phyloP scores from a whole-genome alignment of 306 rosid species.

The Lithocarpus polystachyus region DNA sequence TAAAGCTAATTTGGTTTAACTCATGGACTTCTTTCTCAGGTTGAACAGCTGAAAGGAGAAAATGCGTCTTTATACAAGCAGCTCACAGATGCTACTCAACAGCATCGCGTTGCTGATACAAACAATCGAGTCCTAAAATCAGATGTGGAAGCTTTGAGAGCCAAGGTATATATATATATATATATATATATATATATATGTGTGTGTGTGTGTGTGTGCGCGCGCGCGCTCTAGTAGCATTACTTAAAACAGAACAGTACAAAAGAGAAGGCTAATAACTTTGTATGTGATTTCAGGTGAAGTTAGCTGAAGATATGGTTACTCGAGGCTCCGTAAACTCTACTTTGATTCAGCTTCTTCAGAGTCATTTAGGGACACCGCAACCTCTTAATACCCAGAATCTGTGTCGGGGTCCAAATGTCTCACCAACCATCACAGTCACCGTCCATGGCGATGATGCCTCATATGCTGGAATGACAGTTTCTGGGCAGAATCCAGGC shows the following conservation, averaged over 20 bases:
- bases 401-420: slow-evolving; percentile 38
- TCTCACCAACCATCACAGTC: slow-evolving; percentile 60
- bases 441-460: slow-evolving; percentile 51
- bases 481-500: slow-evolving; percentile 46
- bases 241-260: neutral
- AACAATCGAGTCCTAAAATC: slow-evolving; percentile 79
- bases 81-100: slow-evolving; percentile 58
- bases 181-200: too few species aligned
- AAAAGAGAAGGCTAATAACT: neutral
- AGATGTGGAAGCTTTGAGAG: slow-evolving; percentile 88
- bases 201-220: too few species aligned
- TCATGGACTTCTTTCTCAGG: slow-evolving; percentile 37
- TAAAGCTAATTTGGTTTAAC: neutral
- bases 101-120: slow-evolving; percentile 68
- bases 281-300: slow-evolving; percentile 48
- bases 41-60: slow-evolving; percentile 60
- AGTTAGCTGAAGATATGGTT: slow-evolving; percentile 93
- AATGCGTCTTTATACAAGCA: slow-evolving; percentile 58
- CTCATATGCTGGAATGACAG: slow-evolving; percentile 35
- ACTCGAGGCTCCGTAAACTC: slow-evolving; percentile 61
- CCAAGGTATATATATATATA: slow-evolving; percentile 52
- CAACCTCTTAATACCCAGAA: slow-evolving; percentile 35
- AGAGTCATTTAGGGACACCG: slow-evolving; percentile 44
- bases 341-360: slow-evolving; percentile 52
- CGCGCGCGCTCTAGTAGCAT: neutral